A percentile compares a stretch with the other conserved stretches of the same genome.
Evolutionary conservation across 2,329 filamentous ascomycete species (phyloP).

Genomic region (Claviceps africana): DNA sequence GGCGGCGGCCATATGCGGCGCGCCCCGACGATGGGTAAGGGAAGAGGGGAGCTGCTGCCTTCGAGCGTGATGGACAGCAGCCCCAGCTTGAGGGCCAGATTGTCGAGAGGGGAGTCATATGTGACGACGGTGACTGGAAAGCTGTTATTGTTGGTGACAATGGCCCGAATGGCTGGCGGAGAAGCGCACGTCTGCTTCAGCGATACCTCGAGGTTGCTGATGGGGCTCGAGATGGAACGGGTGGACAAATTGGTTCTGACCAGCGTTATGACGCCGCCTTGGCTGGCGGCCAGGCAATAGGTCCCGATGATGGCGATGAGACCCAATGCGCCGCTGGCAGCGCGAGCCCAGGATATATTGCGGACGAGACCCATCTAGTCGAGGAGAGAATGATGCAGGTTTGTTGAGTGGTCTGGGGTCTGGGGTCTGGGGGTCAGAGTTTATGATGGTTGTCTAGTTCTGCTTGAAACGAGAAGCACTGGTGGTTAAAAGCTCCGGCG

Average conservation of each 20-base stretch:
- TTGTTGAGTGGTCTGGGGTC: neutral
- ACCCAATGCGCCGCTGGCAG: neutral
- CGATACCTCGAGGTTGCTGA: neutral
- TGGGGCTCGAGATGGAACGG: neutral
- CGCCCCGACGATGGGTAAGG: conserved; percentile 23
- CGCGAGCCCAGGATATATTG: neutral
- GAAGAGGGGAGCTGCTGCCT: conserved; percentile 18
- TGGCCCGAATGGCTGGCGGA: conserved; percentile 22
- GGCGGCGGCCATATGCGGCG: conserved; percentile 27
- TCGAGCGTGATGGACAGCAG: conserved; percentile 25
- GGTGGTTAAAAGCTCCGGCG: neutral
- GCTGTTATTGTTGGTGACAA: conserved; percentile 26
- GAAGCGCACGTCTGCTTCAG: conserved; percentile 12
- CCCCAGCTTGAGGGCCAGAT: conserved; percentile 26
- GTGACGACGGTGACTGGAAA: conserved; percentile 26
- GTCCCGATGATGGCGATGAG: neutral
- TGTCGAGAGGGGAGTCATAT: conserved; percentile 33
- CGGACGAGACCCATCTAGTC: neutral
- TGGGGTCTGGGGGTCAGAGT: no score
- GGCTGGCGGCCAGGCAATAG: neutral
- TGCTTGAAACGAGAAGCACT: neutral
- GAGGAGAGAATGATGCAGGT: neutral
- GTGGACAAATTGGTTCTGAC: neutral
- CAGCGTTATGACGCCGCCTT: neutral
- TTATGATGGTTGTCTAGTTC: neutral